Evolutionary conservation across 2,329 filamentous ascomycete genomes (phyloP).

Genomic region (Ascochyta clinopodiicola): DNA sequence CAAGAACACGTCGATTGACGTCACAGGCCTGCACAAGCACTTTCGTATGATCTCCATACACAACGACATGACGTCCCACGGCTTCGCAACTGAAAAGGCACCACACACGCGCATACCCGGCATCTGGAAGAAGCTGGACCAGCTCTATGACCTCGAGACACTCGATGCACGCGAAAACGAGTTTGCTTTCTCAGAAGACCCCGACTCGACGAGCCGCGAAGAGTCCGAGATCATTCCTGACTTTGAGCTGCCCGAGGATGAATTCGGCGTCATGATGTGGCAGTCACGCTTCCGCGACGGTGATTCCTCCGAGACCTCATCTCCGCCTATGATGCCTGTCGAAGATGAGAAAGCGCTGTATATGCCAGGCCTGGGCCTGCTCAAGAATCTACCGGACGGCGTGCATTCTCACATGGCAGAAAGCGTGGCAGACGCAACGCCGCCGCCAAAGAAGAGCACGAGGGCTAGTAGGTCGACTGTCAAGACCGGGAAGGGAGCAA

Average conservation of each 20-base stretch:
- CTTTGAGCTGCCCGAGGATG: constrained; percentile 54
- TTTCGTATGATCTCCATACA: constrained; percentile 60
- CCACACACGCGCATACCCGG: constrained; percentile 86
- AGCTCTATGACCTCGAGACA: constrained; percentile 82
- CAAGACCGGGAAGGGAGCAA: constrained; percentile 34
- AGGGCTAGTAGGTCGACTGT: constrained; percentile 32
- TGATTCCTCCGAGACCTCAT: constrained; percentile 35
- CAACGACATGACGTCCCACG: constrained; percentile 53
- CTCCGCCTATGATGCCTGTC: constrained; percentile 38
- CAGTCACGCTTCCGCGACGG: constrained; percentile 44
- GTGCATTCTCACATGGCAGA: constrained; percentile 37
- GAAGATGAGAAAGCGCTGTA: constrained; percentile 44
- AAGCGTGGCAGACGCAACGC: constrained; percentile 37
- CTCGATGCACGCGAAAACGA: constrained; percentile 82
- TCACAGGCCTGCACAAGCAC: constrained; percentile 62
- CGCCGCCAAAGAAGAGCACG: constrained; percentile 40
- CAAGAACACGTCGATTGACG: neutral
- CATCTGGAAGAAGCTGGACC: constrained; percentile 87
- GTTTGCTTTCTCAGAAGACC: constrained; percentile 62
- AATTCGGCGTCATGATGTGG: constrained; percentile 55
- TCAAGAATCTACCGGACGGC: constrained; percentile 40
- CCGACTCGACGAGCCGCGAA: constrained; percentile 56
- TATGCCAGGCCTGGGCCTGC: constrained; percentile 41
- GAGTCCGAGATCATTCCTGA: constrained; percentile 43
- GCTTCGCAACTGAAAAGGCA: constrained; percentile 72